Evolutionary conservation across 257 asterid species (phyloP).

Genomic region (Henckelia pumila): DNA sequence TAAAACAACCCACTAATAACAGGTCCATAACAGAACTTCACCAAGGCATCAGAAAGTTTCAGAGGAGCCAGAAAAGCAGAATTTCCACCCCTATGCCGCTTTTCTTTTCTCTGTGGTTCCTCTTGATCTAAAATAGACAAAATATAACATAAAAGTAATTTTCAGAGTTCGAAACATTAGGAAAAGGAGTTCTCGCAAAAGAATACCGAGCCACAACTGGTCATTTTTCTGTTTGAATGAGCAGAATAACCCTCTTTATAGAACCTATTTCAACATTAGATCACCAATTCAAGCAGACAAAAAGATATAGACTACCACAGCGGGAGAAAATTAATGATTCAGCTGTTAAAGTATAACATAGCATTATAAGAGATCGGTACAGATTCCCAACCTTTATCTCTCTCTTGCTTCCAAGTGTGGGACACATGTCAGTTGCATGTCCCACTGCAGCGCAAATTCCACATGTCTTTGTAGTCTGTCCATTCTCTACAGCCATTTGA

Average conservation of each 20-base stretch:
- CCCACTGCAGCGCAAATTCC: too few species aligned
- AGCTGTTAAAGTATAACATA: constrained; percentile 17
- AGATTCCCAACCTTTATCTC: constrained; percentile 57
- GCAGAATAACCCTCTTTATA: neutral
- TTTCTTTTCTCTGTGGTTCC: constrained; percentile 64
- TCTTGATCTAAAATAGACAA: constrained; percentile 46
- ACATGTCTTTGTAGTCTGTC: too few species aligned
- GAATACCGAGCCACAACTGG: neutral
- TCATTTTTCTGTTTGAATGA: neutral
- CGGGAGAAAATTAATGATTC: neutral
- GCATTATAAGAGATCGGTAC: constrained; percentile 22
- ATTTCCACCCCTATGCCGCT: constrained; percentile 62
- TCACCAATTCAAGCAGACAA: constrained; percentile 6
- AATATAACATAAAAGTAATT: neutral
- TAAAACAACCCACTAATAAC: too few species aligned
- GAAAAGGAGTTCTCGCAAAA: too few species aligned
- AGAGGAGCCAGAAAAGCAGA: constrained; percentile 75
- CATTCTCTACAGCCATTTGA: too few species aligned
- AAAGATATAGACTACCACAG: constrained; percentile 12
- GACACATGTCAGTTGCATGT: too few species aligned
- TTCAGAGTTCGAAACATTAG: constrained; percentile 15
- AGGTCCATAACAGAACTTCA: too few species aligned
- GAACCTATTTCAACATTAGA: constrained; percentile 8
- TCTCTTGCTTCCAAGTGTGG: constrained; percentile 57
- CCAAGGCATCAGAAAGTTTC: constrained; percentile 77